Evolutionary conservation across 345 rosid genomes (phyloP).

Genomic region (Toxicodendron radicans): DNA sequence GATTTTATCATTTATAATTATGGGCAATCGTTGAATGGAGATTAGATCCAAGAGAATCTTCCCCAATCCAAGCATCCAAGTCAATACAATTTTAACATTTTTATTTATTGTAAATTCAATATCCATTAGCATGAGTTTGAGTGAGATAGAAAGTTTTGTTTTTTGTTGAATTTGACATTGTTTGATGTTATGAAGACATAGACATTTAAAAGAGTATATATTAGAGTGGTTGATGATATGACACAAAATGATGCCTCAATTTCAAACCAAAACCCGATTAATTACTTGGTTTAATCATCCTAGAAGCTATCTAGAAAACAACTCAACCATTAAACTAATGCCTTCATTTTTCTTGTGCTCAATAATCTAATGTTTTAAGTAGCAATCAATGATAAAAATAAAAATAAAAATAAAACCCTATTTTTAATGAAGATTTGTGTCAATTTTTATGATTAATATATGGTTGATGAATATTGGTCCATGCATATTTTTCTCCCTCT

Average conservation of each 20-base stretch:
- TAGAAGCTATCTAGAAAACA: background rate
- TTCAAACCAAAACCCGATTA: too few relatives aligned
- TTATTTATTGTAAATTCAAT: background rate
- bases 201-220: too few relatives aligned
- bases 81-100: background rate
- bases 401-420: too few relatives aligned
- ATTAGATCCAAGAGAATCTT: background rate
- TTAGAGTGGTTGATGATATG: too few relatives aligned
- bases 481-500: background rate
- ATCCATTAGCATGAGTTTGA: background rate
- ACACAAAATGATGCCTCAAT: too few relatives aligned
- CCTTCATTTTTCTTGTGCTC: background rate
- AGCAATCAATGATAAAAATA: conserved; percentile 5
- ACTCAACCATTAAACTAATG: background rate
- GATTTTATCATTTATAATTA: too few relatives aligned
- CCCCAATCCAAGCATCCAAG: conserved; percentile 1
- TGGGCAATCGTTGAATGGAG: background rate
- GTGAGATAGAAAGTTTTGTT: background rate
- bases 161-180: background rate
- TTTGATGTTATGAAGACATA: background rate
- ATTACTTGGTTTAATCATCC: background rate
- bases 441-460: background rate
- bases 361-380: background rate
- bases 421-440: background rate
- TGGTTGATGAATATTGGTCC: background rate